phyloP scores from a whole-genome alignment of 139 green algal species.

The Picochlorum sp. region DNA sequence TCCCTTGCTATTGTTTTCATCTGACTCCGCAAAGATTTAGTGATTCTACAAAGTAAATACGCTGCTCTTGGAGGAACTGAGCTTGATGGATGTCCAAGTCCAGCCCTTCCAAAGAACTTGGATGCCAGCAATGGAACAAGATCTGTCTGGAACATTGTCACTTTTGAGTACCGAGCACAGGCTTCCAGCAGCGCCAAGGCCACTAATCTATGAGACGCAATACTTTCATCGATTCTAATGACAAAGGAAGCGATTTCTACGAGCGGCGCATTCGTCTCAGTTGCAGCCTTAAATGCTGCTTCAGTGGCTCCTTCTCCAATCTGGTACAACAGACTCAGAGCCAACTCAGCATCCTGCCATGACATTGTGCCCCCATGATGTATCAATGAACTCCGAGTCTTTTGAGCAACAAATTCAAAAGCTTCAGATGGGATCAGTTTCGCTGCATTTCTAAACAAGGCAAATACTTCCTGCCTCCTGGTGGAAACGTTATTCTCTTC shows the following conservation, averaged over 20 bases:
- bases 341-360: conserved; percentile 68
- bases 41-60: conserved; percentile 77
- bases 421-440: conserved; percentile 44
- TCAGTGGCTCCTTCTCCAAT: conserved; percentile 72
- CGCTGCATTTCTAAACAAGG: conserved; percentile 66
- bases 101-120: conserved; percentile 23
- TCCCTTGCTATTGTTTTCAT: conserved; percentile 27
- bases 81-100: conserved; percentile 20
- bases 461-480: conserved; percentile 68
- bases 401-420: conserved; percentile 41
- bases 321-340: conserved; percentile 69
- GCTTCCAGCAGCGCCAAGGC: conserved; percentile 63
- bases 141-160: not conserved
- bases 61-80: conserved; percentile 39
- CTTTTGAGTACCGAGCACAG: conserved; percentile 39
- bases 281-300: conserved; percentile 45
- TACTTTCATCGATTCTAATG: conserved; percentile 40
- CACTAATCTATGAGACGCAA: conserved; percentile 57
- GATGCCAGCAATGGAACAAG: conserved; percentile 26
- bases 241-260: conserved; percentile 36
- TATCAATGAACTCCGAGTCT: conserved; percentile 30
- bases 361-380: not conserved
- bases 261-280: conserved; percentile 34
- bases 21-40: conserved; percentile 50
- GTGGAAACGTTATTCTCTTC: conserved; percentile 52